phyloP scores from a whole-genome alignment of 2,329 filamentous ascomycete genomes.

The Exophiala alcalophila region DNA sequence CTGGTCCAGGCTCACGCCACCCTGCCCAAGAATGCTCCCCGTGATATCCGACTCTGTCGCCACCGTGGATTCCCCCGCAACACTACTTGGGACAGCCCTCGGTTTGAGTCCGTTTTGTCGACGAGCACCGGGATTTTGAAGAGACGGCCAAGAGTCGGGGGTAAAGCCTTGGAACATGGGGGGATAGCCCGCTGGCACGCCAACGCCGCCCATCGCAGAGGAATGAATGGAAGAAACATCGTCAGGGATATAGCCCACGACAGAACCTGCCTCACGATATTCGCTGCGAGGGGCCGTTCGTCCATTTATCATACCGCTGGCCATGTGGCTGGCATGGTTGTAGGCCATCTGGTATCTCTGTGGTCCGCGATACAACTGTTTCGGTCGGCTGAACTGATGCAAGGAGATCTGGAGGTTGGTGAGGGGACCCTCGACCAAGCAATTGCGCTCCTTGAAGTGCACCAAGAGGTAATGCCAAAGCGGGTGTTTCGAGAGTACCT shows the following conservation, averaged over 20 bases:
- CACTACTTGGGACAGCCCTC: slow-evolving; percentile 68
- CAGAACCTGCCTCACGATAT: slow-evolving; percentile 72
- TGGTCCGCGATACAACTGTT: slow-evolving; percentile 84
- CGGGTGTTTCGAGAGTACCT: slow-evolving; percentile 95
- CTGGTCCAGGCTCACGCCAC: slow-evolving; percentile 76
- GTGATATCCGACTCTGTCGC: slow-evolving; percentile 87
- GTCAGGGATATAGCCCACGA: slow-evolving; percentile 93
- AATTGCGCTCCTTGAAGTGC: slow-evolving; percentile 96
- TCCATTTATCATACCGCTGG: slow-evolving; percentile 52
- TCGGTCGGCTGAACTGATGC: slow-evolving; percentile 90
- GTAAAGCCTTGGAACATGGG: slow-evolving; percentile 94
- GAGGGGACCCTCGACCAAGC: slow-evolving; percentile 89
- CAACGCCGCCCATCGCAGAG: slow-evolving; percentile 80
- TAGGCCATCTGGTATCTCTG: slow-evolving; percentile 83
- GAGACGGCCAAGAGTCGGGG: slow-evolving; percentile 78
- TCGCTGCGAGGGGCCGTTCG: slow-evolving; percentile 49
- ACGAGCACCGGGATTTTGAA: slow-evolving; percentile 62
- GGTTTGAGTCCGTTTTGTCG: slow-evolving; percentile 64
- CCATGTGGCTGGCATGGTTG: slow-evolving; percentile 62
- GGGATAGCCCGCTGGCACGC: slow-evolving; percentile 79
- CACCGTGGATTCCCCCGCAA: slow-evolving; percentile 88
- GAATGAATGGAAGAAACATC: slow-evolving; percentile 96
- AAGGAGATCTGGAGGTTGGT: slow-evolving; percentile 95
- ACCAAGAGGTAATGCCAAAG: slow-evolving; percentile 93
- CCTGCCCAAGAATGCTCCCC: slow-evolving; percentile 74